phyloP scores from a whole-genome alignment of 2,329 filamentous ascomycete genomes.

The Pseudocercospora pini-densiflorae region DNA sequence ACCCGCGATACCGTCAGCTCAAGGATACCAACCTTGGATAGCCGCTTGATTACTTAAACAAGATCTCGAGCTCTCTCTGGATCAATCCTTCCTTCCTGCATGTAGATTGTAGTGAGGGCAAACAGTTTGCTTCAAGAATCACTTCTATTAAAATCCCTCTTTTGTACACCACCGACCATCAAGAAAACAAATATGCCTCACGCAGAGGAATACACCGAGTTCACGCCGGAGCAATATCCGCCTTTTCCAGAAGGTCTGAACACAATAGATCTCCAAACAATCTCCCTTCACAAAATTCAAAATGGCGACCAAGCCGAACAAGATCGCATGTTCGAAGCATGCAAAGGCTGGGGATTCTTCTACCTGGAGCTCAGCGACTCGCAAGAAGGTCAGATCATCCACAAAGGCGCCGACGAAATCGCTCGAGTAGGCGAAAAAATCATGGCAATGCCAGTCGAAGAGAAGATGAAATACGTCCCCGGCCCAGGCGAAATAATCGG shows the following conservation, averaged over 20 bases:
- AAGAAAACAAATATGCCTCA: slow-evolving; percentile 35
- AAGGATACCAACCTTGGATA: neutral
- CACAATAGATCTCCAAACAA: slow-evolving; percentile 38
- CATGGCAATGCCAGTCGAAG: slow-evolving; percentile 54
- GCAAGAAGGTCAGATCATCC: slow-evolving; percentile 36
- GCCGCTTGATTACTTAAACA: neutral
- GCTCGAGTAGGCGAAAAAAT: slow-evolving; percentile 48
- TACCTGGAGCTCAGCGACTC: slow-evolving; percentile 55
- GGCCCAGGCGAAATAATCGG: slow-evolving; percentile 47
- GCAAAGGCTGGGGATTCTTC: slow-evolving; percentile 59
- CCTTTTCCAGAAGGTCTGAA: slow-evolving; percentile 44
- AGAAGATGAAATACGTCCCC: slow-evolving; percentile 54
- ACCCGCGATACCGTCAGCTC: neutral
- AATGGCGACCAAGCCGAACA: slow-evolving; percentile 41
- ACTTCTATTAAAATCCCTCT: neutral
- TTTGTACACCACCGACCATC: neutral
- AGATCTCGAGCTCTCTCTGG: neutral
- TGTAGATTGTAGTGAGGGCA: neutral
- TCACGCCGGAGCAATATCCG: slow-evolving; percentile 42
- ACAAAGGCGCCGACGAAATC: slow-evolving; percentile 34
- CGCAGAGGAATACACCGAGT: slow-evolving; percentile 36
- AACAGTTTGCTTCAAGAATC: neutral
- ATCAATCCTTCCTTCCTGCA: neutral
- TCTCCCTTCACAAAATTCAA: slow-evolving; percentile 48
- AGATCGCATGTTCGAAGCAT: slow-evolving; percentile 47